Percentiles rank a stretch among this genome's conserved stretches.
phyloP scores from a whole-genome alignment of 2,329 filamentous ascomycete genomes.

The Capronia coronata region DNA sequence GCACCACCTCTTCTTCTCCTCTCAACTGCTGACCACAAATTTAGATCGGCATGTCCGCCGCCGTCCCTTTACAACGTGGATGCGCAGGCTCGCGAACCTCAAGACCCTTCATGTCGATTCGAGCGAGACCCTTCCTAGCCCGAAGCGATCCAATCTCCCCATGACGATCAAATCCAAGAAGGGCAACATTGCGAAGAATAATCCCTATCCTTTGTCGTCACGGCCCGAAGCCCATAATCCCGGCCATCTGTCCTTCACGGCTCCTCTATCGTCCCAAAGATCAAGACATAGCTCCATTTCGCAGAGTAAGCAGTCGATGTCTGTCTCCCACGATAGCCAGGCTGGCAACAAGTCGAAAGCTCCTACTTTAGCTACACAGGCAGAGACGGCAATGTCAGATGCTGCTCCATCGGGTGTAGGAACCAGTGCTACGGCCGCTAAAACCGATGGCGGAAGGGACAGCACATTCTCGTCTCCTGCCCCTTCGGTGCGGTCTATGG shows the following conservation, averaged over 20 bases:
- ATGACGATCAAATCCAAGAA: conserved; percentile 46
- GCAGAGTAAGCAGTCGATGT: conserved; percentile 54
- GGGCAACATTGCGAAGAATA: conserved; percentile 63
- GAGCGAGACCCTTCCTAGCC: conserved; percentile 27
- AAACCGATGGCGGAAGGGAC: conserved; percentile 60
- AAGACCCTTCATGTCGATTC: conserved; percentile 63
- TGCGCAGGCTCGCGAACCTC: conserved; percentile 86
- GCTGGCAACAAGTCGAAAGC: conserved; percentile 62
- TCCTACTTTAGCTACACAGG: conserved; percentile 76
- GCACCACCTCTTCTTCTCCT: background rate
- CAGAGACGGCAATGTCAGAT: conserved; percentile 67
- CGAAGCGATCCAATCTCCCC: conserved; percentile 23
- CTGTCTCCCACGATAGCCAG: conserved; percentile 55
- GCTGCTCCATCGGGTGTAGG: conserved; percentile 73
- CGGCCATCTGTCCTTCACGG: conserved; percentile 51
- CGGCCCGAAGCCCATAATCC: conserved; percentile 36
- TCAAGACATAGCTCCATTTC: conserved; percentile 52
- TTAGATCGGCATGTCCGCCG: conserved; percentile 67
- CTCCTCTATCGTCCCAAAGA: conserved; percentile 46
- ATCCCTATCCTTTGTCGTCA: conserved; percentile 84
- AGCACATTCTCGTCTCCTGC: conserved; percentile 62
- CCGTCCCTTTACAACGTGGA: conserved; percentile 84
- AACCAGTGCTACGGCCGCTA: conserved; percentile 61
- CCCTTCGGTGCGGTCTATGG: conserved; percentile 58
- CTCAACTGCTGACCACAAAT: conserved; percentile 7